phyloP scores from a whole-genome alignment of 129 eudicot species.

The Helichrysum umbraculigerum region DNA sequence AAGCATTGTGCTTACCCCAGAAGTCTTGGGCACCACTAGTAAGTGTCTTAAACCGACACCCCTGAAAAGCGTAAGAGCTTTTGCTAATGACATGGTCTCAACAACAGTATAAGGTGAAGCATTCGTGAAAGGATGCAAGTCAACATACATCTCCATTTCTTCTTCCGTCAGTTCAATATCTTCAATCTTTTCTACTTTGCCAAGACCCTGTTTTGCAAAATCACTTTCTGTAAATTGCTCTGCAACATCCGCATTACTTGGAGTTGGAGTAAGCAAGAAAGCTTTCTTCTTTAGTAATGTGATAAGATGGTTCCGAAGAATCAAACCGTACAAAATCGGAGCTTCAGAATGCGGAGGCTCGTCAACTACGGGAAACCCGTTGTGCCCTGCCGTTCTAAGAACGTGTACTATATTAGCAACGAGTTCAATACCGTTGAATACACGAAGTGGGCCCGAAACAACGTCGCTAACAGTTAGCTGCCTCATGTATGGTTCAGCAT shows the following conservation, averaged over 20 bases:
- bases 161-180: conserved; percentile 59
- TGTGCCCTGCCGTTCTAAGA: conserved; percentile 66
- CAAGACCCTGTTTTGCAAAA: conserved; percentile 80
- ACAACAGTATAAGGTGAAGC: conserved; percentile 88
- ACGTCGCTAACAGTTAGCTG: conserved; percentile 84
- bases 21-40: conserved; percentile 70
- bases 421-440: conserved; percentile 70
- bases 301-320: conserved; percentile 76
- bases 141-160: conserved; percentile 89
- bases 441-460: conserved; percentile 78
- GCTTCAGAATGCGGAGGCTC: conserved; percentile 57
- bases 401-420: conserved; percentile 72
- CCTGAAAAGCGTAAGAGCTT: conserved; percentile 83
- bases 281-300: conserved; percentile 66
- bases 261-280: conserved; percentile 44
- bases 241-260: conserved; percentile 36
- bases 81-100: conserved; percentile 91
- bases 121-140: conserved; percentile 80
- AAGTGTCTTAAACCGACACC: conserved; percentile 90
- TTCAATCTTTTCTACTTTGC: conserved; percentile 49
- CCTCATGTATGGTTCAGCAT: conserved; percentile 92
- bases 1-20: conserved; percentile 58
- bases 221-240: conserved; percentile 57
- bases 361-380: conserved; percentile 82
- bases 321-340: conserved; percentile 65